Evolutionary conservation across 306 rosid genomes (phyloP).

Genomic region (Clitoria ternatea): DNA sequence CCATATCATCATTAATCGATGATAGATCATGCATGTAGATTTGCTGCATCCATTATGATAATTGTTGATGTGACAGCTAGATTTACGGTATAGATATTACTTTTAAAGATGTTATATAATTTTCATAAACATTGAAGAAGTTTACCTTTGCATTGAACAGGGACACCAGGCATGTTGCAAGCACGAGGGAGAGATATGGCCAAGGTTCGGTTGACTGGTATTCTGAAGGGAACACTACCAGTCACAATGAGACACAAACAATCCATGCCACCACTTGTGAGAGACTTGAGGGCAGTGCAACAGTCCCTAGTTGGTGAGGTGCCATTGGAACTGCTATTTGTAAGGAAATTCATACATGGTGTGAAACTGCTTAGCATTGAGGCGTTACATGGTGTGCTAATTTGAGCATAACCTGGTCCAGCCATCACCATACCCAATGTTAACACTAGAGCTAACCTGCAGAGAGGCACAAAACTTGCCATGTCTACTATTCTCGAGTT

Average conservation of each 20-base stretch:
- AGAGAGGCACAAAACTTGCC: constrained; percentile 18
- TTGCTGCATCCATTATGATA: too few species aligned
- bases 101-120: too few species aligned
- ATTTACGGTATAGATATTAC: too few species aligned
- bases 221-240: constrained; percentile 50
- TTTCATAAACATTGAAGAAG: not conserved
- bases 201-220: constrained; percentile 57
- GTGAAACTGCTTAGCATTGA: constrained; percentile 45
- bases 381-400: constrained; percentile 55
- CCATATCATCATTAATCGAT: too few species aligned
- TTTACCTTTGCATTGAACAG: constrained; percentile 64
- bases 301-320: constrained; percentile 57
- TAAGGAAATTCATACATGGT: constrained; percentile 59
- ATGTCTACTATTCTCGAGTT: not conserved
- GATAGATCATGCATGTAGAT: too few species aligned
- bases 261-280: constrained; percentile 49
- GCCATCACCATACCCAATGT: constrained; percentile 26
- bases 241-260: constrained; percentile 62
- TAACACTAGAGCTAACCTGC: constrained; percentile 22
- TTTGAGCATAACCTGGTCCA: constrained; percentile 42
- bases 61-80: too few species aligned
- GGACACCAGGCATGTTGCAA: constrained; percentile 72
- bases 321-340: constrained; percentile 55
- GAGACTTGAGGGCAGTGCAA: constrained; percentile 51
- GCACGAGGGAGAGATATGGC: constrained; percentile 88